Percentiles rank a stretch among this genome's conserved stretches.
phyloP scores from a whole-genome alignment of 768 basidiomycete genomes.

The Leccinum olivaceopallidum region DNA sequence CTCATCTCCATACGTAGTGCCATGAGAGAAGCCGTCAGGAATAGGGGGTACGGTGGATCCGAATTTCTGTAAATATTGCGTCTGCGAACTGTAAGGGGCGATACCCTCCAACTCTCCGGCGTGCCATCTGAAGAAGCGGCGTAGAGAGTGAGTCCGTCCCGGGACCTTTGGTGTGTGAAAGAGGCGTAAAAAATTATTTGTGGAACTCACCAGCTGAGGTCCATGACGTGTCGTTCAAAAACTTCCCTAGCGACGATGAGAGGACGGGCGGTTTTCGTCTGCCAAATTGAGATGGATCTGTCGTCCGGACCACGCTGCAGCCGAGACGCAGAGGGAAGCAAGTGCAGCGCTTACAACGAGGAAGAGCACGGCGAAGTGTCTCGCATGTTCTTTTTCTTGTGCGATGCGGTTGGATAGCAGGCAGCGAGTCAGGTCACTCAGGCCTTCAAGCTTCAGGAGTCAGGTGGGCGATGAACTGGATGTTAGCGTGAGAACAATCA shows the following conservation, averaged over 20 bases:
- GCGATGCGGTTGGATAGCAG: too few relatives aligned
- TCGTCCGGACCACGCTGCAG: slow-evolving; percentile 57
- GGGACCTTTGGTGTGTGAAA: slow-evolving; percentile 60
- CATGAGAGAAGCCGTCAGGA: slow-evolving; percentile 72
- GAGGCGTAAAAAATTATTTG: not conserved
- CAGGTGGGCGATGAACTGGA: too few relatives aligned
- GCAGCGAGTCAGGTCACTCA: too few relatives aligned
- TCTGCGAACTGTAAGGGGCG: slow-evolving; percentile 69
- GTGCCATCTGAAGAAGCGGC: slow-evolving; percentile 97
- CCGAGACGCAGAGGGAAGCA: too few relatives aligned
- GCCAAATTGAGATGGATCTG: slow-evolving; percentile 93
- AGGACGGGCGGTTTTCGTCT: slow-evolving; percentile 89
- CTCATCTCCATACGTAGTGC: slow-evolving; percentile 22
- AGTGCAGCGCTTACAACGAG: too few relatives aligned
- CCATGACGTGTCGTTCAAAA: slow-evolving; percentile 93
- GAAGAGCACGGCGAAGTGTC: too few relatives aligned
- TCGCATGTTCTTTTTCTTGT: too few relatives aligned
- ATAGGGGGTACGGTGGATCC: slow-evolving; percentile 68
- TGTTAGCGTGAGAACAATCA: too few relatives aligned
- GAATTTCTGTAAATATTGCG: slow-evolving; percentile 80
- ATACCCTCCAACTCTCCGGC: slow-evolving; percentile 80
- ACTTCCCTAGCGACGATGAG: slow-evolving; percentile 92
- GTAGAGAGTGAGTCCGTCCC: slow-evolving; percentile 89
- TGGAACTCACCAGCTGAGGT: slow-evolving; percentile 83
- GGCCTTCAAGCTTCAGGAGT: too few relatives aligned